A percentile compares a stretch with the other conserved stretches of the same genome.
phyloP scores from a whole-genome alignment of 306 rosid species.

The Cucumis melo region DNA sequence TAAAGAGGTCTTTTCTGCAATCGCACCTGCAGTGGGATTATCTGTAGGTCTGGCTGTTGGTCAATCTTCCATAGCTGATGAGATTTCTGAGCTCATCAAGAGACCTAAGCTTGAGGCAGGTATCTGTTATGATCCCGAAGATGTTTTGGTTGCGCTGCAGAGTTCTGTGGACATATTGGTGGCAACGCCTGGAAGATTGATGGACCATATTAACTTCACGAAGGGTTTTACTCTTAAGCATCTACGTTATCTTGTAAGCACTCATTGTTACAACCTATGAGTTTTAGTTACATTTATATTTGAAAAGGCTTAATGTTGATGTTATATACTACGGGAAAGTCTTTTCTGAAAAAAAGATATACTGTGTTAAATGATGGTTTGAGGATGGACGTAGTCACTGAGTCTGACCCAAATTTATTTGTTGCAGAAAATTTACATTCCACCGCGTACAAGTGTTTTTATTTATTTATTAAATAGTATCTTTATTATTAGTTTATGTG shows the following conservation, averaged over 20 bases:
- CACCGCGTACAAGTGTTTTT: not conserved
- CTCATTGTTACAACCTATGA: not conserved
- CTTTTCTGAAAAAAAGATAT: not conserved
- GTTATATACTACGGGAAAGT: not conserved
- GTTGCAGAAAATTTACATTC: not conserved
- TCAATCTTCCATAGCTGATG: slow-evolving; percentile 67
- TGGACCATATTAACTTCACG: slow-evolving; percentile 68
- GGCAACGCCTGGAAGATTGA: slow-evolving; percentile 87
- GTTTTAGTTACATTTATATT: not conserved
- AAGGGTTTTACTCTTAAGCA: slow-evolving; percentile 86
- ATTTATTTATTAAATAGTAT: too few relatives aligned
- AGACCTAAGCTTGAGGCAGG: slow-evolving; percentile 45
- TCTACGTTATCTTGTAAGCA: slow-evolving; percentile 78
- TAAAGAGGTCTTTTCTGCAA: slow-evolving; percentile 48
- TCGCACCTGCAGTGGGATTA: slow-evolving; percentile 67
- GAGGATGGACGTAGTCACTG: not conserved
- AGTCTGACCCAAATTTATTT: not conserved
- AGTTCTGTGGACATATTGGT: slow-evolving; percentile 81
- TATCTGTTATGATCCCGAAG: slow-evolving; percentile 43
- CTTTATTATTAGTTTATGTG: too few relatives aligned
- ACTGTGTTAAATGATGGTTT: not conserved
- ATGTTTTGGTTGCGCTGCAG: slow-evolving; percentile 15
- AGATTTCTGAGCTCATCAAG: slow-evolving; percentile 45
- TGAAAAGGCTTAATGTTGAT: not conserved
- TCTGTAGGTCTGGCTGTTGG: slow-evolving; percentile 84